Evolutionary conservation across 306 rosid genomes (phyloP).

Genomic region (Comarum palustre): DNA sequence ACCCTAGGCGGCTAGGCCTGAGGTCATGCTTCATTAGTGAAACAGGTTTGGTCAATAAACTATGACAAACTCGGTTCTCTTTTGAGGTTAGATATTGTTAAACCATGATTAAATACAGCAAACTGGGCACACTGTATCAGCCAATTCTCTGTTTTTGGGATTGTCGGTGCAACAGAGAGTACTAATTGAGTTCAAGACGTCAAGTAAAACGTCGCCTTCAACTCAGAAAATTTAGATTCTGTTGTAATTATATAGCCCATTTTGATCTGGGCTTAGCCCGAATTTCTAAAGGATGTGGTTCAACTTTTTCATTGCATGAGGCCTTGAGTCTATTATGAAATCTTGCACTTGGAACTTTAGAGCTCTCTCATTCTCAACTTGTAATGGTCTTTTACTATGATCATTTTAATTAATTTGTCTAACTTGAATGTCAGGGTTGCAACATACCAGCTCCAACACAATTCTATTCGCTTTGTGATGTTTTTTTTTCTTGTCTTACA

Average conservation of each 20-base stretch:
- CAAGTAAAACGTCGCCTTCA: conserved; percentile 11
- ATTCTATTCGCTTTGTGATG: not conserved
- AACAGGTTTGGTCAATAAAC: not conserved
- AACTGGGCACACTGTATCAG: not conserved
- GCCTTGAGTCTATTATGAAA: too few species aligned
- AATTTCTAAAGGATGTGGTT: not conserved
- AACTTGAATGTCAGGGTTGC: not conserved
- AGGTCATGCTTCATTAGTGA: not conserved
- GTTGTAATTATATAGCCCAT: not conserved
- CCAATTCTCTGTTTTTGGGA: not conserved
- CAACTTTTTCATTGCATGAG: too few species aligned
- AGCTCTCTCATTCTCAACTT: not conserved
- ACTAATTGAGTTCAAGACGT: conserved; percentile 5
- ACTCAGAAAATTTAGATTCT: not conserved
- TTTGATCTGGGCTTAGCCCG: not conserved
- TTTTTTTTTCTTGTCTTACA: too few species aligned
- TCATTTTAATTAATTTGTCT: not conserved
- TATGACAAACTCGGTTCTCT: not conserved
- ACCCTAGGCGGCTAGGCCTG: not conserved
- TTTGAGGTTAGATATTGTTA: not conserved
- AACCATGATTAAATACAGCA: not conserved
- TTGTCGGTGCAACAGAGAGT: conserved; percentile 14
- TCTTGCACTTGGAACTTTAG: too few species aligned
- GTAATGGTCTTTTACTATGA: not conserved
- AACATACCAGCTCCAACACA: not conserved